Percentiles rank a stretch among this genome's conserved stretches.
Conservation (phyloP, 2,329 filamentous ascomycete genomes). For the Diaporthe sp. region DNA sequence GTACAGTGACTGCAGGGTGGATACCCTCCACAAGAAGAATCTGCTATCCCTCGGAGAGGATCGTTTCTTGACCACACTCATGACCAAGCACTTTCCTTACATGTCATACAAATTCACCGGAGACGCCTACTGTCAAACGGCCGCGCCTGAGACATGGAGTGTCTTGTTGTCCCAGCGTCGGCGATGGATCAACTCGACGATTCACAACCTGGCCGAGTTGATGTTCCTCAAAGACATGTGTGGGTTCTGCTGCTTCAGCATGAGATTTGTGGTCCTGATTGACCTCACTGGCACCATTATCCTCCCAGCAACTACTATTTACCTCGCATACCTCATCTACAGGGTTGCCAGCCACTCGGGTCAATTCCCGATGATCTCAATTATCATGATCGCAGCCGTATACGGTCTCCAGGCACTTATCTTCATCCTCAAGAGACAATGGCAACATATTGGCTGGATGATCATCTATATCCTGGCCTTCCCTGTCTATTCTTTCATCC, state of each 20-base stretch:
- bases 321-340: constrained; percentile 91
- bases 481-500: constrained; percentile 90
- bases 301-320: constrained; percentile 88
- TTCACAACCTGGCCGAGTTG: constrained; percentile 95
- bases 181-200: constrained; percentile 99
- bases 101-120: constrained; percentile 98
- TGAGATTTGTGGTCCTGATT: constrained; percentile 96
- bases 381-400: constrained; percentile 89
- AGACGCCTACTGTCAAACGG: constrained; percentile 93
- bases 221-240: constrained; percentile 94
- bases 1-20: constrained; percentile 89
- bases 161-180: constrained; percentile 97
- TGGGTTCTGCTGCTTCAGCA: constrained; percentile 98
- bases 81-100: constrained; percentile 96
- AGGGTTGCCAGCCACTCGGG: constrained; percentile 76
- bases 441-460: constrained; percentile 99
- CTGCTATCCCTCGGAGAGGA: constrained; percentile 94
- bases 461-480: constrained; percentile 97
- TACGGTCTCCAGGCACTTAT: constrained; percentile 97
- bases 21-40: constrained; percentile 98
- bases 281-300: constrained; percentile 95
- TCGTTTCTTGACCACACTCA: constrained; percentile 95
- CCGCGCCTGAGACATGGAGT: constrained; percentile 93
- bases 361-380: constrained; percentile 86
- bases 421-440: constrained; percentile 96